Conservation (phyloP, 148 eudicot species). For the Salicornia ramosissima region DNA sequence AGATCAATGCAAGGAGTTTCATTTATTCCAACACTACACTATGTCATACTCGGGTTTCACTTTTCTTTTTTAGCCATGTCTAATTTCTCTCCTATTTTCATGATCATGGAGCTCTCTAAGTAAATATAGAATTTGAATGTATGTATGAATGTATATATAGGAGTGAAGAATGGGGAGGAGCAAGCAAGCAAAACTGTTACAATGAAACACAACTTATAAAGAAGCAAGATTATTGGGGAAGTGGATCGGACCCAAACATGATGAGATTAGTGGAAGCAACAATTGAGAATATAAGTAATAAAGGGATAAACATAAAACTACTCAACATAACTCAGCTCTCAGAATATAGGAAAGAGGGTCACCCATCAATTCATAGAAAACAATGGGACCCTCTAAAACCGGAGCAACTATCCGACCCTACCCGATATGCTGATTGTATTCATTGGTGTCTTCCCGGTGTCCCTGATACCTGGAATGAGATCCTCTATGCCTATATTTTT, state of each 20-base stretch:
- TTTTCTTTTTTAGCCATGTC: too few species aligned
- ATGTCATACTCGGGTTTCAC: too few species aligned
- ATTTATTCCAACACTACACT: too few species aligned
- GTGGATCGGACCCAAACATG: constrained; percentile 58
- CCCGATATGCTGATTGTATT: constrained; percentile 41
- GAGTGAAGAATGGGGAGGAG: constrained; percentile 79
- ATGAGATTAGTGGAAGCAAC: constrained; percentile 43
- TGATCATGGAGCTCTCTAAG: too few species aligned
- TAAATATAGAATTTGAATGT: too few species aligned
- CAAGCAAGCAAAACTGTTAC: constrained; percentile 46
- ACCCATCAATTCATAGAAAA: constrained; percentile 37
- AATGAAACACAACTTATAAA: constrained; percentile 57
- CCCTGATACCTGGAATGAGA: constrained; percentile 71
- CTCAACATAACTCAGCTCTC: constrained; percentile 82
- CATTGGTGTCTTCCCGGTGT: constrained; percentile 83
- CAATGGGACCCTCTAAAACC: constrained; percentile 29
- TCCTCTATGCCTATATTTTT: constrained; percentile 43
- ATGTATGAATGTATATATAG: constrained; percentile 24
- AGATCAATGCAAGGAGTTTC: too few species aligned
- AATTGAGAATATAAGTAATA: constrained; percentile 35
- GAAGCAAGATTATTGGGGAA: constrained; percentile 50
- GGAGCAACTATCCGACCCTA: constrained; percentile 35
- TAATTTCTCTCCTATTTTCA: too few species aligned
- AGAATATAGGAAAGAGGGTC: constrained; percentile 70
- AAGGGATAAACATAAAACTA: constrained; percentile 51